These are phyloP conservation scores for Gossypium schwendimanii DNA, from an alignment of 441 rosid genomes.

Conservation along the genomic window DNA sequence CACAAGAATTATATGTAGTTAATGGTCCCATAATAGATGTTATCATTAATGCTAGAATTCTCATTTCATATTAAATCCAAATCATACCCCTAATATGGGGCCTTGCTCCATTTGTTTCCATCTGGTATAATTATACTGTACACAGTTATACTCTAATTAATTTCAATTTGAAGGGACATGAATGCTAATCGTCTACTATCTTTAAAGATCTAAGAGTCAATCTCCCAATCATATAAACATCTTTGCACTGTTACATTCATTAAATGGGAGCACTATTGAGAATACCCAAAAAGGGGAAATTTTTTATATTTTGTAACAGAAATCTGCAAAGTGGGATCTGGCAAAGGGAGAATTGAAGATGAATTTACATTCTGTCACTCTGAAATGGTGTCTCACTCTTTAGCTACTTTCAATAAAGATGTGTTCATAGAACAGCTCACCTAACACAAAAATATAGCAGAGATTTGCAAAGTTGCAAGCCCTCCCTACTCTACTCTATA, in stretches of 20 bases:
- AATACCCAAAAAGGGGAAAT: not conserved
- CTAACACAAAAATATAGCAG: not conserved
- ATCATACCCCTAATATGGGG: constrained; percentile 8
- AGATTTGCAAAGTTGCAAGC: not conserved
- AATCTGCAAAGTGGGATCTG: constrained; percentile 25
- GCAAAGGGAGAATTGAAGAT: constrained; percentile 20
- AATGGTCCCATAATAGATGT: constrained; percentile 18
- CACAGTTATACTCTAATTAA: not conserved
- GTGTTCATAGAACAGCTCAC: constrained; percentile 16
- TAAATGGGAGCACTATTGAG: not conserved
- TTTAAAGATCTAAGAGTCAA: constrained; percentile 2
- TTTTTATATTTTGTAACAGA: constrained; percentile 2
- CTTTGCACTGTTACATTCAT: constrained; percentile 11
- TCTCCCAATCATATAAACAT: not conserved
- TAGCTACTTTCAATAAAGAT: constrained; percentile 46
- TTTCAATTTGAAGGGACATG: not conserved
- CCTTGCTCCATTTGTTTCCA: constrained; percentile 11
- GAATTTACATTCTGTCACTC: constrained; percentile 30
- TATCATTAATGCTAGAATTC: constrained; percentile 13
- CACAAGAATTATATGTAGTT: constrained; percentile 3
- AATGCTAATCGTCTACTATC: not conserved
- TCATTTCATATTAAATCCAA: constrained; percentile 14
- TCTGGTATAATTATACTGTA: not conserved
- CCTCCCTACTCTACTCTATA: constrained; percentile 7
- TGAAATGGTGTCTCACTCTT: constrained; percentile 23